Evolutionary conservation across 2,329 filamentous ascomycete genomes (phyloP).

Genomic region (Nectriaceae sp.): DNA sequence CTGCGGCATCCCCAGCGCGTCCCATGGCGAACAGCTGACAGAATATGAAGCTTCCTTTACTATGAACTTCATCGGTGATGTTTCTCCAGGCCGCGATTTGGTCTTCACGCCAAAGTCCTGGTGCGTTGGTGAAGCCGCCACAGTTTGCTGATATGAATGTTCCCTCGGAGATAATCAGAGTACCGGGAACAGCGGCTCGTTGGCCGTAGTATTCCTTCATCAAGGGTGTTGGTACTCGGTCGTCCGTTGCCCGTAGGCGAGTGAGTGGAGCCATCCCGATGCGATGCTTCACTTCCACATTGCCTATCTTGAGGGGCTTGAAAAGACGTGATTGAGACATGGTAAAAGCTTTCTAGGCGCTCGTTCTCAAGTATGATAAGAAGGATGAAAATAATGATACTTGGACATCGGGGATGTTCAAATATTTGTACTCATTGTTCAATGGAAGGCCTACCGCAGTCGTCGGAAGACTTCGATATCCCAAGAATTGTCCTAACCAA

Average conservation of each 20-base stretch:
- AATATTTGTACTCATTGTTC: not conserved
- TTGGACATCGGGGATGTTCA: constrained; percentile 1
- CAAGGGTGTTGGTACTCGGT: constrained; percentile 25
- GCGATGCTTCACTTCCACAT: constrained; percentile 41
- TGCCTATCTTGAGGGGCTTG: constrained; percentile 44
- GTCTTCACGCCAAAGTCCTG: constrained; percentile 58
- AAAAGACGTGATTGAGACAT: constrained; percentile 39
- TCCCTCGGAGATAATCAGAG: constrained; percentile 46
- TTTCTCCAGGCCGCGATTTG: constrained; percentile 62
- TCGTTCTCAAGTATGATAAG: no score
- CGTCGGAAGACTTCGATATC: not conserved
- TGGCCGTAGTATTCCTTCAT: constrained; percentile 51
- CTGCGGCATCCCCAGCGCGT: constrained; percentile 46
- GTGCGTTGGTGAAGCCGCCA: constrained; percentile 45
- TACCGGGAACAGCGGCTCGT: constrained; percentile 43
- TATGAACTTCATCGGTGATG: constrained; percentile 64
- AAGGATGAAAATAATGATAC: not conserved
- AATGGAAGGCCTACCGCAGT: not conserved
- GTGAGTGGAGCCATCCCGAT: constrained; percentile 61
- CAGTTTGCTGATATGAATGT: constrained; percentile 40
- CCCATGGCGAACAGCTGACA: constrained; percentile 65
- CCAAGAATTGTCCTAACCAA: constrained; percentile 3
- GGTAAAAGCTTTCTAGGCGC: no score
- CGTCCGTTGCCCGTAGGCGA: constrained; percentile 47
- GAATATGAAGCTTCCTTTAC: constrained; percentile 61